Evolutionary conservation across 306 rosid species (phyloP).

Genomic region (Inga oerstediana): DNA sequence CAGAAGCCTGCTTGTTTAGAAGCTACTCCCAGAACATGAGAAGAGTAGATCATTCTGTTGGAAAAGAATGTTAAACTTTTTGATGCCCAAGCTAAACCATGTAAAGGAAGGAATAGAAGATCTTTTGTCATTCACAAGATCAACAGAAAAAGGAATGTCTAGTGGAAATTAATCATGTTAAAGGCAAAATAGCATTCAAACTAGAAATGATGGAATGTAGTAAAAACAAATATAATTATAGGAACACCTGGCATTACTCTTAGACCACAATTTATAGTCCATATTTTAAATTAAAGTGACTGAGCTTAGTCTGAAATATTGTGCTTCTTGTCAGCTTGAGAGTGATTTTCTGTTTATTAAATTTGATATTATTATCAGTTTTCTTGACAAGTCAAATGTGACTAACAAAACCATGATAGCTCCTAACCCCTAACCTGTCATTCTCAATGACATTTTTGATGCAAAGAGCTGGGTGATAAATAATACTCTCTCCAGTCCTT

Average conservation of each 20-base stretch:
- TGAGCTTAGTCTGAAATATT: not conserved
- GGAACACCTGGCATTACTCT: not conserved
- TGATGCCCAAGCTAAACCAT: not conserved
- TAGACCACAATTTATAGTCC: not conserved
- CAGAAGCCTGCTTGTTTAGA: not conserved
- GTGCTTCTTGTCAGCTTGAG: not conserved
- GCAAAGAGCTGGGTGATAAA: not conserved
- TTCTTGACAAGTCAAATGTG: not conserved
- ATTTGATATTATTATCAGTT: not conserved
- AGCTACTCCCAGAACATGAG: not conserved
- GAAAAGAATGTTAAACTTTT: not conserved
- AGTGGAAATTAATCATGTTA: not conserved
- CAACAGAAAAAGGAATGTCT: not conserved
- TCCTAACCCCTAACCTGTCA: not conserved
- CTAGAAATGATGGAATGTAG: not conserved
- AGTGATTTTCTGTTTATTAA: not conserved
- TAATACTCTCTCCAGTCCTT: too few relatives aligned
- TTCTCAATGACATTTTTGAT: not conserved
- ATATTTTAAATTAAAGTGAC: not conserved
- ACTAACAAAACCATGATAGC: not conserved
- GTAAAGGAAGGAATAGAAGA: not conserved
- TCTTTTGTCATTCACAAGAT: not conserved
- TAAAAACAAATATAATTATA: not conserved
- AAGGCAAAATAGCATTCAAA: too few relatives aligned
- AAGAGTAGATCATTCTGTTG: not conserved